These are phyloP conservation scores for Fistulifera solaris DNA, from an alignment of 108 stramenopile genomes.

Conservation along the genomic window DNA sequence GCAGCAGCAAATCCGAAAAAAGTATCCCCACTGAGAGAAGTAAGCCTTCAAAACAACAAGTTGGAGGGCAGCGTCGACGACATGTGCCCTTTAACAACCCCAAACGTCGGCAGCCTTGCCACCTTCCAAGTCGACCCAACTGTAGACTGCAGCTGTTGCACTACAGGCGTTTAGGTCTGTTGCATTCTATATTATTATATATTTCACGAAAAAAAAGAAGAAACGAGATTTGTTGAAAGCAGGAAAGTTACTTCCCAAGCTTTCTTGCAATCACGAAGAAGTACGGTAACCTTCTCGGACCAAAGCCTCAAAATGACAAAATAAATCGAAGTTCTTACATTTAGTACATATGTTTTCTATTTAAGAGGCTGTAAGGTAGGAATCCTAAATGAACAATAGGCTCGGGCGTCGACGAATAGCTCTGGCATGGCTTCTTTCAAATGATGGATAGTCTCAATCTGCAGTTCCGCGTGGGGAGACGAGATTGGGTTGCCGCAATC, in stretches of 20 bases:
- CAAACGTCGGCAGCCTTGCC: constrained; percentile 3
- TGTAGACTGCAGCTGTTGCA: no score
- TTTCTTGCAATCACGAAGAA: no score
- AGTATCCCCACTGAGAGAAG: constrained; percentile 4
- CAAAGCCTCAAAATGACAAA: no score
- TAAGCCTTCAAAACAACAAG: constrained; percentile 27
- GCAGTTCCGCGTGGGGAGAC: constrained; percentile 41
- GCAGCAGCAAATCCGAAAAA: background rate
- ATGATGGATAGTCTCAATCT: constrained; percentile 50
- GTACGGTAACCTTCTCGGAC: no score
- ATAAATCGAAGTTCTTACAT: no score
- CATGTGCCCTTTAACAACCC: constrained; percentile 17
- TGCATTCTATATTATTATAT: no score
- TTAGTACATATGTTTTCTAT: no score
- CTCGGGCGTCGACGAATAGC: constrained; percentile 19
- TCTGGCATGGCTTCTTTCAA: constrained; percentile 37
- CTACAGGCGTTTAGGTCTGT: no score
- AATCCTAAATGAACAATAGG: background rate
- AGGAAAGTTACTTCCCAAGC: no score
- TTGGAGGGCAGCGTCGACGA: constrained; percentile 12
- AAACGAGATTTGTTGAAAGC: no score
- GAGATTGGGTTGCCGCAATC: constrained; percentile 36
- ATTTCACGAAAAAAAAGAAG: no score
- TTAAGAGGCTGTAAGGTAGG: no score
- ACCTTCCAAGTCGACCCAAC: constrained; percentile 16